Evolutionary conservation across 2,329 filamentous ascomycete genomes (phyloP), one percentile per base, ranked within the genome.

Genomic region (Curvularia lunata): DNA sequence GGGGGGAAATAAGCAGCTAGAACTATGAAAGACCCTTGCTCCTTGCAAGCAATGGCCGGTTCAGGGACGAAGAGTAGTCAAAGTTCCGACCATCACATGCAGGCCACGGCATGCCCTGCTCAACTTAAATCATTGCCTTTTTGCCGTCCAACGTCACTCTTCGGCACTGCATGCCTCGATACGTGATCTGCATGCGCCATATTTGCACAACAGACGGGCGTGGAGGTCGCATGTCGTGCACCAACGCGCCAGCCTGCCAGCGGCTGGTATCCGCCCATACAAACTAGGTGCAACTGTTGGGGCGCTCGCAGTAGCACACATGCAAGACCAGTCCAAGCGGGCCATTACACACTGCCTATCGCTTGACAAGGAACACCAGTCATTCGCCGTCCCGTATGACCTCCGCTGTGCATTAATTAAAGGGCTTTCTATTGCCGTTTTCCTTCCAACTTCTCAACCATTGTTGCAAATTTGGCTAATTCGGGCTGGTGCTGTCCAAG

Each of bases 261-360:
- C 59, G 58, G 56, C 58, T 55, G 52, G 59, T 61, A 64, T 54
- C 60, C 56, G 62, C 56, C 53, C 54, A 48, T 64, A 62, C n/a
- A n/a, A n/a, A n/a, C n/a, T n/a, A 62, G 56, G 68, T 73, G 64
- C 59, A 62, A 73, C 68, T 73, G 69, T 73, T 74, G 71, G 62
- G 66, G 54, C 54, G 54, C 61, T 61, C 42, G 41, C 57, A 48
- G 71, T 73, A 54, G 49, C 62, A 72, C 69, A 61, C 42, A 58
- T 58, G 64, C 64, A 64, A 48, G 56, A 61, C 62, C 62, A 57
- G 47, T 56, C 52, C 52, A 49, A 61, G 55, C 48, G 56, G 43
- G 48, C 42, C 28, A 55, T 62, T 61, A 54, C 50, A 46, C 56
- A 55, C 56, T 55, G 43, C 54, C 28, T 32, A 23, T 53, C 51